These are phyloP conservation scores for Lithospermum erythrorhizon DNA, from an alignment of 257 asterid genomes.

Conservation along the genomic window DNA sequence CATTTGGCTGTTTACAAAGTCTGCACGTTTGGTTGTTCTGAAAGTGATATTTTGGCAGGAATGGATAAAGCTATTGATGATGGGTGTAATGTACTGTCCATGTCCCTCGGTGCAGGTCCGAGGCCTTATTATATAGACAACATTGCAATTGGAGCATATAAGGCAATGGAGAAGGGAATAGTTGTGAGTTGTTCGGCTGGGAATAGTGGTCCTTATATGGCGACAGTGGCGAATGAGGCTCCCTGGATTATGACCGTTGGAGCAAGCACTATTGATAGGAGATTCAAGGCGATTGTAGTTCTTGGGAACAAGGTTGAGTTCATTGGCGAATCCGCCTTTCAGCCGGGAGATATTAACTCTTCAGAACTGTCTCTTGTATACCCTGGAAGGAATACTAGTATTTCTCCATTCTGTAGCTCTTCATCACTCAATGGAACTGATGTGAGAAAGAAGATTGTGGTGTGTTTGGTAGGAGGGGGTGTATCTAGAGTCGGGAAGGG, in stretches of 20 bases:
- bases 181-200: slow-evolving; percentile 39
- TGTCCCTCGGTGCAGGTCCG: slow-evolving; percentile 24
- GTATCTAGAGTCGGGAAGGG: slow-evolving; percentile 13
- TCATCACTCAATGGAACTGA: slow-evolving; percentile 7
- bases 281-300: slow-evolving; percentile 20
- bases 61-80: slow-evolving; percentile 44
- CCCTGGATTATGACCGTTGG: slow-evolving; percentile 51
- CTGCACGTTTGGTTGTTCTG: slow-evolving; percentile 17
- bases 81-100: slow-evolving; percentile 24
- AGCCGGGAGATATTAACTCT: slow-evolving; percentile 12
- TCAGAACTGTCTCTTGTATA: slow-evolving; percentile 12
- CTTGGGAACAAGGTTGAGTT: slow-evolving; percentile 22
- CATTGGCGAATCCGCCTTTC: slow-evolving; percentile 26
- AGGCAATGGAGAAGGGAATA: slow-evolving; percentile 34
- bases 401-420: slow-evolving; percentile 12
- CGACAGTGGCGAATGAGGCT: slow-evolving; percentile 11
- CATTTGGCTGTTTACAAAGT: slow-evolving; percentile 43
- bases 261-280: slow-evolving; percentile 35
- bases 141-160: slow-evolving; percentile 27
- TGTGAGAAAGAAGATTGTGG: slow-evolving; percentile 31
- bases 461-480: slow-evolving; percentile 18
- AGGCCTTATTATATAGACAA: neutral
- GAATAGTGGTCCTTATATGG: slow-evolving; percentile 13
- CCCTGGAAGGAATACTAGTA: slow-evolving; percentile 10
- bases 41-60: slow-evolving; percentile 28